phyloP scores from a whole-genome alignment of 2,329 filamentous ascomycete genomes.

The Zymoseptoria passerinii region DNA sequence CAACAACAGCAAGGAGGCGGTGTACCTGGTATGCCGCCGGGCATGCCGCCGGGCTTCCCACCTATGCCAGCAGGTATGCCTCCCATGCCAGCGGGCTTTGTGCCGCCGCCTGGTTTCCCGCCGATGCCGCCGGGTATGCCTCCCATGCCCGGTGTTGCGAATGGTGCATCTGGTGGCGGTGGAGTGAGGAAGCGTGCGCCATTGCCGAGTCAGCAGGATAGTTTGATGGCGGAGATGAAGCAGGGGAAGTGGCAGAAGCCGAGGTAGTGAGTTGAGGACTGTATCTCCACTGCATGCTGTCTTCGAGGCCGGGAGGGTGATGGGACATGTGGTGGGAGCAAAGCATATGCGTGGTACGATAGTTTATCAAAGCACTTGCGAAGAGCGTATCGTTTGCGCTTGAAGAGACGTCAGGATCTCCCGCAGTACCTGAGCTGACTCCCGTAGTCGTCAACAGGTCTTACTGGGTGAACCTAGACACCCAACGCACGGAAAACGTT shows the following conservation, averaged over 20 bases:
- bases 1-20: slow-evolving; percentile 25
- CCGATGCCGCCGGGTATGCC: slow-evolving; percentile 27
- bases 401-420: no score
- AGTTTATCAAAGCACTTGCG: no score
- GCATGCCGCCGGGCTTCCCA: slow-evolving; percentile 17
- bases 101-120: slow-evolving; percentile 25
- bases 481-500: no score
- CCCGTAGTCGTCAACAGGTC: no score
- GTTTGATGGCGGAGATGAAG: slow-evolving; percentile 67
- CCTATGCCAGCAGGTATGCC: slow-evolving; percentile 9
- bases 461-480: no score
- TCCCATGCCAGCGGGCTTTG: slow-evolving; percentile 28
- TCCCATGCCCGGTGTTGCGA: slow-evolving; percentile 1
- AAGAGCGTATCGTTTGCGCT: no score
- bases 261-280: neutral
- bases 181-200: slow-evolving; percentile 54
- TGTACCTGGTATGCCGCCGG: slow-evolving; percentile 13
- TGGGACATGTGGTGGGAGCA: no score
- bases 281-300: no score
- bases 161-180: slow-evolving; percentile 10
- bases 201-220: slow-evolving; percentile 76
- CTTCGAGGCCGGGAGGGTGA: no score
- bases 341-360: no score
- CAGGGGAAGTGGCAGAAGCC: slow-evolving; percentile 43
- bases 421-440: no score